Evolutionary conservation across 805 yeast genomes (phyloP).

Genomic region (Maudiozyma turicensis): DNA sequence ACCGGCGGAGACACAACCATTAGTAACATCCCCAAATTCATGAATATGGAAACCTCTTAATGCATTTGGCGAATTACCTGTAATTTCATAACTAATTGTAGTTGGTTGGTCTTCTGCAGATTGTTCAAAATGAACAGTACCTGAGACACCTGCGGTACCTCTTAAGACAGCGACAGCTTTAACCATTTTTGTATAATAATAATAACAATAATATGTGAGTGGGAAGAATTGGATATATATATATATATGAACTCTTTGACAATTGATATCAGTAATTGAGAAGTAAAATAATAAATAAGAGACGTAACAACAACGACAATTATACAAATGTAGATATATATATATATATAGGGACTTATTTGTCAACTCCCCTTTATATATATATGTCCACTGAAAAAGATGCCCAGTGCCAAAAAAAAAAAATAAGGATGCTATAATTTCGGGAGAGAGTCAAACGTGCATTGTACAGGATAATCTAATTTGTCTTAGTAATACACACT

Average conservation of each 20-base stretch:
- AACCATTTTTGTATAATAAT: conserved; percentile 17
- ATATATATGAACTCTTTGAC: background rate
- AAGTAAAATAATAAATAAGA: background rate
- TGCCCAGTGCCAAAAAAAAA: no score
- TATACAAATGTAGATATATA: no score
- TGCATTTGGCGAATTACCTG: conserved; percentile 83
- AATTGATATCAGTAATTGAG: background rate
- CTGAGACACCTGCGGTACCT: conserved; percentile 87
- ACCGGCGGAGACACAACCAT: conserved; percentile 98
- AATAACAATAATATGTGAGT: background rate
- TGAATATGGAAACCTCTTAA: conserved; percentile 96
- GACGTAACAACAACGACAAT: background rate
- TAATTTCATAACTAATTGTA: conserved; percentile 76
- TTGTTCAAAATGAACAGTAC: conserved; percentile 85
- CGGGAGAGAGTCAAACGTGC: no score
- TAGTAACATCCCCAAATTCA: conserved; percentile 91
- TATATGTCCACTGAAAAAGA: background rate
- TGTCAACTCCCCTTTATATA: background rate
- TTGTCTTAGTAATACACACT: no score
- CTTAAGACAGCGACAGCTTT: conserved; percentile 83
- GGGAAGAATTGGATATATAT: background rate
- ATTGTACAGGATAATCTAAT: no score
- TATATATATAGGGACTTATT: background rate
- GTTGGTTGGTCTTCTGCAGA: conserved; percentile 69
- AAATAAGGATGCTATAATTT: no score